Conservation (phyloP, 2,329 filamentous ascomycete species). For the Exophiala lecanii-corni region DNA sequence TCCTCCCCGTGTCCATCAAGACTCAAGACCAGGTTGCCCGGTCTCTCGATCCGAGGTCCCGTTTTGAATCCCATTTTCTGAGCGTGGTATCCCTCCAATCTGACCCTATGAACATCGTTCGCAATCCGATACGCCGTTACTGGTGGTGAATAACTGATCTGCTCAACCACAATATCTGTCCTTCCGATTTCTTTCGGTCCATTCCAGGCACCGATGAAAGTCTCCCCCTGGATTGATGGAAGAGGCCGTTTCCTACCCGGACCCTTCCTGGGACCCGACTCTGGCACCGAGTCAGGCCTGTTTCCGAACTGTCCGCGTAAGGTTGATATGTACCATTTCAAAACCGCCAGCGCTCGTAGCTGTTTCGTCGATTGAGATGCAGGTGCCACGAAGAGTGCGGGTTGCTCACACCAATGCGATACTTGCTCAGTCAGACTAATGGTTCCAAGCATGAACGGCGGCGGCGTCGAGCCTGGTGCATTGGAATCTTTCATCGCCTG, state of each 20-base stretch:
- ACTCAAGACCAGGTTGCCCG: constrained; percentile 34
- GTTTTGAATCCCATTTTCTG: constrained; percentile 91
- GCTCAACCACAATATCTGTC: constrained; percentile 12
- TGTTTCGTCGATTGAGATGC: background rate
- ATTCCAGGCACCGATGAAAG: background rate
- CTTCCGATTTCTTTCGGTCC: background rate
- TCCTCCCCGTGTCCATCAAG: constrained; percentile 15
- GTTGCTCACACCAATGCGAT: background rate
- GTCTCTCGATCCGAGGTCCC: constrained; percentile 90
- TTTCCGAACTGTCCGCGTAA: background rate
- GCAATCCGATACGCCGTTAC: constrained; percentile 15
- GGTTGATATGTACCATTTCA: background rate
- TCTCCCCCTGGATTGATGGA: background rate
- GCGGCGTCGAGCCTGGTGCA: too few species aligned
- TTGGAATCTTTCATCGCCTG: too few species aligned
- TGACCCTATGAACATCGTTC: constrained; percentile 8
- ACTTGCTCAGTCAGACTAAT: background rate
- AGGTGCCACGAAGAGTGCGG: background rate
- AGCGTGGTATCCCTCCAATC: constrained; percentile 72
- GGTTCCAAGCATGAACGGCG: background rate
- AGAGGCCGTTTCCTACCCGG: background rate
- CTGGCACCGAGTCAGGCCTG: background rate
- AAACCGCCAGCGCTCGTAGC: background rate
- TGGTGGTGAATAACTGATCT: constrained; percentile 16
- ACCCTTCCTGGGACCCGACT: background rate